phyloP scores from a whole-genome alignment of 331 rosid species.

The Rosa hybrid region DNA sequence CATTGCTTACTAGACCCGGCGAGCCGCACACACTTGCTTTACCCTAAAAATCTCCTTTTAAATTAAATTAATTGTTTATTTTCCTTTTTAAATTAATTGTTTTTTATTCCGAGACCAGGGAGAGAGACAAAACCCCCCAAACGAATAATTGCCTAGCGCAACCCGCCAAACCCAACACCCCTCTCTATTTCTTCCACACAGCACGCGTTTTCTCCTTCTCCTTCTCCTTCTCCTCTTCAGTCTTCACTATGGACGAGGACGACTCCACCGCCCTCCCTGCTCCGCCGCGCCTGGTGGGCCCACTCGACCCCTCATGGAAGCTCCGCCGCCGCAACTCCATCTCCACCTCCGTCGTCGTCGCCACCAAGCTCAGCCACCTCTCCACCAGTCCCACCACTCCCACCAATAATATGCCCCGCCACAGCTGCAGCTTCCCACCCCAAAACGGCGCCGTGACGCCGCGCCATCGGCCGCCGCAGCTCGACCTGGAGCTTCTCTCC shows the following conservation, averaged over 20 bases:
- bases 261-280: slow-evolving; percentile 11
- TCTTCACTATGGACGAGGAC: slow-evolving; percentile 24
- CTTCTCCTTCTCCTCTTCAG: neutral
- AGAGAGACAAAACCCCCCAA: no score
- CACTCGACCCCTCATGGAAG: neutral
- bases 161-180: neutral
- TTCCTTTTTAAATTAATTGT: no score
- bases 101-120: no score
- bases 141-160: slow-evolving; percentile 4
- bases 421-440: slow-evolving; percentile 30
- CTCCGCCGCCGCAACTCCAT: slow-evolving; percentile 59
- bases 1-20: no score
- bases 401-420: slow-evolving; percentile 14
- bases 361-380: slow-evolving; percentile 16
- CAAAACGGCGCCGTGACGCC: slow-evolving; percentile 15
- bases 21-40: no score
- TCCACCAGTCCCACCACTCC: slow-evolving; percentile 20
- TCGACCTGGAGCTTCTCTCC: slow-evolving; percentile 44
- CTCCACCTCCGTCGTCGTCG: slow-evolving; percentile 34
- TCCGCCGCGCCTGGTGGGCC: neutral
- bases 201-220: neutral
- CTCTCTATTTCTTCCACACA: neutral
- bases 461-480: slow-evolving; percentile 19
- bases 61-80: no score
- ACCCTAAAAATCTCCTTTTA: no score